Base-by-base conservation (phyloP, 768 basidiomycete genomes). In the Suillus hirtellus region DNA sequence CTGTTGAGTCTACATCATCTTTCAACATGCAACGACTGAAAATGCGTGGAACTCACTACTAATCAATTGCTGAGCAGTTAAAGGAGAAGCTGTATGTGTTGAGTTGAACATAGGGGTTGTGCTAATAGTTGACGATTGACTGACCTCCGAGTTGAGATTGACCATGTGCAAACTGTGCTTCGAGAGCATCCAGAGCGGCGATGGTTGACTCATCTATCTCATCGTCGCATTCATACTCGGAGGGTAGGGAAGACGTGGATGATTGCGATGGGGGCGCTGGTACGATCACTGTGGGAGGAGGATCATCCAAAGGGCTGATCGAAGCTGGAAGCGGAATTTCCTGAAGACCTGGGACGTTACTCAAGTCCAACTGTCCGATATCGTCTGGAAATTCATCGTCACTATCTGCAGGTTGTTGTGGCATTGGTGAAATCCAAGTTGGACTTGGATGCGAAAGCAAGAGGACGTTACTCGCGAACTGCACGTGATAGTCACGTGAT, bases 341-440 rank as follows among this genome's bases (percentile, higher is more conserved):
- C 61, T 73, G 70, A 35, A 78, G 72, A 59, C 60, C 75, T 10
- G 79, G 73, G 24, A 78, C 62, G 12, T 63, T 78, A 34, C 84
- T 78, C 64, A 81, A 83, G 65, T 81, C 78, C 24, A 86, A 52
- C 17, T 79, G 80, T 4, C 80, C 80, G 63, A 87, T 84, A 27
- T 82, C 81, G 68, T 88, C 87, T 0, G 80, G 81, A 62, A 83
- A 89, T 61, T 86, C 82, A 68, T 88, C 84, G n/a, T 76, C 76
- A 1, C 67, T 69, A 38, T 68, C 68, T 1, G 35, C 50, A 52
- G 9, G 9, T 17, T 27, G 52, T 60, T 68, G 68, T 40, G 72
- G 55, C 76, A 77, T 77, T 52, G 52, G 53, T 44, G 43, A 31
- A 35, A 42, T 27, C 24, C 17, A 53, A 58, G 4, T 31, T 31